phyloP scores from a whole-genome alignment of 2,329 filamentous ascomycete genomes.

The Trichoderma citrinoviride region DNA sequence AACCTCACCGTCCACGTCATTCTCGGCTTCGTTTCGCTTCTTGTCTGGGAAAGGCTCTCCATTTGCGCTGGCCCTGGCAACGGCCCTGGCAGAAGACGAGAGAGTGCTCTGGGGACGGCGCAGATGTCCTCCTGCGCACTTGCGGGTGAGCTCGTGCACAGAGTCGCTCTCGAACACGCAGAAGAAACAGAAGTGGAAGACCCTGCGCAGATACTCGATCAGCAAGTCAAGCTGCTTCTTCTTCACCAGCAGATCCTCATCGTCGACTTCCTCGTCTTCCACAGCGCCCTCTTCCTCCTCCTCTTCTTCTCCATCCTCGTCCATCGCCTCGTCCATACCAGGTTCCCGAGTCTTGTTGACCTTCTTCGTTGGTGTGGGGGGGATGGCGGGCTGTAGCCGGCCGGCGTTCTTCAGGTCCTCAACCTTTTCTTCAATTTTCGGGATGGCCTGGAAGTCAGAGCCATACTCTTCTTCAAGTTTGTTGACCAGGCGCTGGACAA shows the following conservation, averaged over 20 bases:
- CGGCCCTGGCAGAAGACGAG: conserved; percentile 76
- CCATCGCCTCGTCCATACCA: conserved; percentile 59
- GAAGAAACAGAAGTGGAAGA: conserved; percentile 99
- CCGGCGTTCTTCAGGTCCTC: conserved; percentile 76
- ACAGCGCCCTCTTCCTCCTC: conserved; percentile 76
- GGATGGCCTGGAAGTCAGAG: conserved; percentile 69
- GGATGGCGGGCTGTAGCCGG: conserved; percentile 65
- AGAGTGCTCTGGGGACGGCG: conserved; percentile 85
- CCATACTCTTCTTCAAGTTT: conserved; percentile 85
- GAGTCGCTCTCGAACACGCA: conserved; percentile 99
- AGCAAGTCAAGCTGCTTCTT: conserved; percentile 96
- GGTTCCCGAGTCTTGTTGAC: conserved; percentile 59
- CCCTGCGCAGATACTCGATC: conserved; percentile 92
- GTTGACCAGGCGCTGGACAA: conserved; percentile 76
- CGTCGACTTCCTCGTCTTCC: conserved; percentile 83
- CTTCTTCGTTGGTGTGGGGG: conserved; percentile 54
- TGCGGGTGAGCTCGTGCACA: conserved; percentile 89
- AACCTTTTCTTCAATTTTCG: conserved; percentile 82
- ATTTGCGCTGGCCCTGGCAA: conserved; percentile 78
- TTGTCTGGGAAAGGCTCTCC: conserved; percentile 82
- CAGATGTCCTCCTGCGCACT: conserved; percentile 96
- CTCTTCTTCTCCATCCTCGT: conserved; percentile 69
- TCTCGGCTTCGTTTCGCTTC: conserved; percentile 67
- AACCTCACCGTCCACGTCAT: conserved; percentile 52
- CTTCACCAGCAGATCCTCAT: conserved; percentile 83